Evolutionary conservation across 1,284 basidiomycete species (phyloP).

Genomic region (Moesziomyces antarcticus): DNA sequence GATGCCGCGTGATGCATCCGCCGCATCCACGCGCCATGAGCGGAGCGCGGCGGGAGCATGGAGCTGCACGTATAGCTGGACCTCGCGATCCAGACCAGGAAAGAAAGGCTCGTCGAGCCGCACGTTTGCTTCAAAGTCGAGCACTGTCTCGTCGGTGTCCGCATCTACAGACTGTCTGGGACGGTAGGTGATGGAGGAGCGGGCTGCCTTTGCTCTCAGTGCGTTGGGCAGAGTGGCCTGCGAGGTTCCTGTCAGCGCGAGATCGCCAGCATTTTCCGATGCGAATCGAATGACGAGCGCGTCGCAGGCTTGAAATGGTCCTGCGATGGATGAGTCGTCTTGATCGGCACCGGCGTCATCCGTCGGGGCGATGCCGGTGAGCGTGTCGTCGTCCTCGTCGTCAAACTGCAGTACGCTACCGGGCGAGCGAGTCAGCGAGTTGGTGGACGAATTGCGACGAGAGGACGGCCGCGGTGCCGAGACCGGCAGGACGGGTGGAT

Average conservation of each 20-base stretch:
- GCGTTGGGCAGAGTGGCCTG: conserved; percentile 13
- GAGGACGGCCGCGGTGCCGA: conserved; percentile 5
- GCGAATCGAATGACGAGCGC: conserved; percentile 34
- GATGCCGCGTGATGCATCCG: conserved; percentile 37
- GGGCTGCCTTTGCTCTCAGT: conserved; percentile 11
- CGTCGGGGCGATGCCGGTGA: conserved; percentile 11
- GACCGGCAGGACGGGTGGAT: conserved; percentile 31
- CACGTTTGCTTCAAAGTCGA: conserved; percentile 23
- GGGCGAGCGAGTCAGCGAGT: conserved; percentile 8
- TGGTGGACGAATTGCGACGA: conserved; percentile 3
- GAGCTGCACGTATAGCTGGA: conserved; percentile 26
- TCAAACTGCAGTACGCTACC: conserved; percentile 13
- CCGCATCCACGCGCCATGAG: conserved; percentile 13
- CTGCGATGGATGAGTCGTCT: conserved; percentile 30
- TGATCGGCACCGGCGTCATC: conserved; percentile 17
- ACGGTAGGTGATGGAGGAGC: conserved; percentile 14
- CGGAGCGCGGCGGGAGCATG: background rate
- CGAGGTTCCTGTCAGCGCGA: background rate
- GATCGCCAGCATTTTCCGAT: conserved; percentile 24
- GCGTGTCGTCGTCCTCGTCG: conserved; percentile 34
- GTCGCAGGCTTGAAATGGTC: conserved; percentile 39
- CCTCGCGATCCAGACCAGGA: conserved; percentile 38
- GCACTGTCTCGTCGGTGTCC: no score
- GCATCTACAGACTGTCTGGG: background rate
- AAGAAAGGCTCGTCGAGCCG: conserved; percentile 26